Evolutionary conservation across 257 asterid species (phyloP).

Genomic region (Dorcoceras hygrometricum): DNA sequence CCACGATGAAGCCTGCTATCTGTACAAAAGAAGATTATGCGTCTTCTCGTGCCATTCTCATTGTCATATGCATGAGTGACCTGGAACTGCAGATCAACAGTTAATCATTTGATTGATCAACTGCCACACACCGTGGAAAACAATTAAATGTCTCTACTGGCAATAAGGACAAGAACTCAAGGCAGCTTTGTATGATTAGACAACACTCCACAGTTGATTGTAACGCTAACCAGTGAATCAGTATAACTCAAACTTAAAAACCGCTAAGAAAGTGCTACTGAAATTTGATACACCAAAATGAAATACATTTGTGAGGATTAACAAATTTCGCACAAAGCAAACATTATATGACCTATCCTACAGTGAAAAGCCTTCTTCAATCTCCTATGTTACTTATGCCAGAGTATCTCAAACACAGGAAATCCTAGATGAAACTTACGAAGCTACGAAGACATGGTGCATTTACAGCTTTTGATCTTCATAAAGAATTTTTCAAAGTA

Average conservation of each 20-base stretch:
- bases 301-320: not conserved
- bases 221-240: not conserved
- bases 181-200: not conserved
- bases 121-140: conserved; percentile 2
- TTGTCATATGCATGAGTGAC: conserved; percentile 27
- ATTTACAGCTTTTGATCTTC: no score
- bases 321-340: not conserved
- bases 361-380: not conserved
- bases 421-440: not conserved
- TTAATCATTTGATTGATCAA: conserved; percentile 25
- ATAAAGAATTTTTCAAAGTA: no score
- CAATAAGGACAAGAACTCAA: conserved; percentile 15
- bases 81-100: conserved; percentile 43
- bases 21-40: conserved; percentile 32
- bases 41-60: conserved; percentile 34
- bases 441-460: not conserved
- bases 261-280: conserved; percentile 1
- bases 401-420: conserved; percentile 1
- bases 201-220: not conserved
- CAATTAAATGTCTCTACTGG: conserved; percentile 2
- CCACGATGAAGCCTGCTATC: conserved; percentile 37
- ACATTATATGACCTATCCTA: not conserved
- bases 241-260: conserved; percentile 8
- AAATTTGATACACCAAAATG: conserved; percentile 1
- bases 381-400: not conserved